These are phyloP conservation scores for Spiromastix sp. DNA, from an alignment of 2,329 filamentous ascomycete genomes.

Conservation along the genomic window DNA sequence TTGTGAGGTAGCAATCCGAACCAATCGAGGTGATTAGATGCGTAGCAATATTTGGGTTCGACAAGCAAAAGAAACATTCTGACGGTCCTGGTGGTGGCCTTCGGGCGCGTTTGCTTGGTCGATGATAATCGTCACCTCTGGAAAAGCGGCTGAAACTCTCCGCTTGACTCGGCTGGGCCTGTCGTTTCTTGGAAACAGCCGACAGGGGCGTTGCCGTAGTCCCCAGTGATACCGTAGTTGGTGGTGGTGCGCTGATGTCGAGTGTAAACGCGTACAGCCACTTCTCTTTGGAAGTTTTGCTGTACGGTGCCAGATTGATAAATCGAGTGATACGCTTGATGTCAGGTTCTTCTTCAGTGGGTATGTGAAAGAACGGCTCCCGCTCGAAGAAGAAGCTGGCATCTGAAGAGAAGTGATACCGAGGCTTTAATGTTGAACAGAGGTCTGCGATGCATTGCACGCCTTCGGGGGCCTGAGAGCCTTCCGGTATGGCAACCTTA, in stretches of 20 bases:
- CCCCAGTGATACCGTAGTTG: constrained; percentile 54
- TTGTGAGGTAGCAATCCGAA: constrained; percentile 78
- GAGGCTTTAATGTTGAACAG: constrained; percentile 69
- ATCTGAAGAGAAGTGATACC: constrained; percentile 76
- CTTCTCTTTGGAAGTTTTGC: constrained; percentile 64
- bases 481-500: constrained; percentile 48
- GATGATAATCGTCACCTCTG: constrained; percentile 25
- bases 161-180: constrained; percentile 26
- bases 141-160: constrained; percentile 30
- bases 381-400: constrained; percentile 71
- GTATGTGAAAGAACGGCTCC: constrained; percentile 74
- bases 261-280: constrained; percentile 54
- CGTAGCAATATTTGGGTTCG: constrained; percentile 69
- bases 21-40: constrained; percentile 89
- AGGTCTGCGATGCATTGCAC: constrained; percentile 68
- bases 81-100: constrained; percentile 52
- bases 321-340: constrained; percentile 66
- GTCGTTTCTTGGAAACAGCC: constrained; percentile 48
- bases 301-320: constrained; percentile 73
- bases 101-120: constrained; percentile 33
- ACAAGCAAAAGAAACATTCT: constrained; percentile 91
- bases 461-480: constrained; percentile 40
- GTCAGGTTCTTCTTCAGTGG: constrained; percentile 43
- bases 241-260: constrained; percentile 50
- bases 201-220: constrained; percentile 62